Conservation (phyloP, 2,329 filamentous ascomycete species). For the Aspergillus texensis region DNA sequence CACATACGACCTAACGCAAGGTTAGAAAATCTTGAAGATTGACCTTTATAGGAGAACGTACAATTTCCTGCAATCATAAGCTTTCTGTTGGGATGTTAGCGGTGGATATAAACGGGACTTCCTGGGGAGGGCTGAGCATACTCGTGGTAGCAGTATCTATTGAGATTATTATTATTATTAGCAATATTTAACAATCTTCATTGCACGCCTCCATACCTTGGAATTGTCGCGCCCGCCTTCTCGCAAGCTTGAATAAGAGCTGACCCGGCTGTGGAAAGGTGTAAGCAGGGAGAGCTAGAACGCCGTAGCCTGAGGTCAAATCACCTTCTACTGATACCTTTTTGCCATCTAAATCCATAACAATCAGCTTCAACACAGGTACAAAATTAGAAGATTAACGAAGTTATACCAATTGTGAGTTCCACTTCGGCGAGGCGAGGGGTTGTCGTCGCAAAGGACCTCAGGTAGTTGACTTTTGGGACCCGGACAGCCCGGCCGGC, state of each 20-base stretch:
- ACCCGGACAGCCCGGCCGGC: constrained; percentile 59
- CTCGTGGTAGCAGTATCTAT: constrained; percentile 98
- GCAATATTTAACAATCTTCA: constrained; percentile 1
- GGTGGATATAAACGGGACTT: constrained; percentile 14
- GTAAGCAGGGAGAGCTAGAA: constrained; percentile 27
- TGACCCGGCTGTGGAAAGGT: constrained; percentile 71
- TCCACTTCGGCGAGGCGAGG: constrained; percentile 88
- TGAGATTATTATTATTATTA: constrained; percentile 34
- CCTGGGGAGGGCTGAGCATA: constrained; percentile 52
- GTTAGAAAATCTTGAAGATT: constrained; percentile 11
- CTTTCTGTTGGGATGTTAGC: constrained; percentile 63
- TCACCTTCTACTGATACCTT: constrained; percentile 97
- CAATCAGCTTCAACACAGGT: constrained; percentile 57
- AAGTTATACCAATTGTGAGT: constrained; percentile 81
- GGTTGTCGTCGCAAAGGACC: constrained; percentile 79
- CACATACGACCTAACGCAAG: constrained; percentile 75
- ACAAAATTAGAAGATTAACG: constrained; percentile 34
- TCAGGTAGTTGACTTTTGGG: constrained; percentile 61
- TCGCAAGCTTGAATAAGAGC: constrained; percentile 99
- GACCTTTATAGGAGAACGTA: constrained; percentile 27
- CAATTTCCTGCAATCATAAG: constrained; percentile 99
- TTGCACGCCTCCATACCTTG: constrained; percentile 62
- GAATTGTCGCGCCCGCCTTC: constrained; percentile 88
- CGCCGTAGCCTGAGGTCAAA: constrained; percentile 5
- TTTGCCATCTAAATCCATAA: constrained; percentile 74